Evolutionary conservation across 1,139 yeast genomes (phyloP), one percentile per base, ranked within the genome.

Genomic region (Lodderomyces oxycetoniae): DNA sequence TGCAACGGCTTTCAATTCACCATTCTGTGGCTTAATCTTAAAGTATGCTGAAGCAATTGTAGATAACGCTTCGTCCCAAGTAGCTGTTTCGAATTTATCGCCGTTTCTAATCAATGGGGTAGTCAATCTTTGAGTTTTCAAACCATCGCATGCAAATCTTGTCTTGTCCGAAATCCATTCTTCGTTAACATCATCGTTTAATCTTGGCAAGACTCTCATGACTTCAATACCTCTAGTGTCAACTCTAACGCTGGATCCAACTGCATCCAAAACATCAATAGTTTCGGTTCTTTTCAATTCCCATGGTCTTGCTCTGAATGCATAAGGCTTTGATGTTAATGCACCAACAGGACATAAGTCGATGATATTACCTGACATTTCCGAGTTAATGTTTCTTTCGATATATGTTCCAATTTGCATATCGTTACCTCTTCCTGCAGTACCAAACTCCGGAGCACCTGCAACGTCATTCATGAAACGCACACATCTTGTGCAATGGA

Each of bases 281-380:
- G 91, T 74, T 61, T 86, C 95, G 34, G 94, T 84, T 70, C 86
- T 79, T 69, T 85, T 86, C 57, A 86, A 74, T 63, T 86, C 95
- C 95, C 95, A 86, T 28, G 95, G 95, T 61, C 95, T 78, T 13
- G 95, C 94, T 57, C 77, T 80, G 71, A 86, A 86, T 16, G 95
- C 89, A 53, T 86, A 85, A 28, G 95, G 95, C 61, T 86, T 86
- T 21, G 88, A 79, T 31, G 95, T 85, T 52, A 86, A 76, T 3
- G 95, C 95, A 51, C 95, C 95, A 43, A 86, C 95, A 24, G 95
- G 95, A 66, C 95, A 86, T 50, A 86, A 71, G 57, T 86, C 95
- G 48, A 86, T 77, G 48, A 86, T 81, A 64, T 86, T 86, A 55
- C 95, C 95, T 30, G 91, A 80, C 69, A 86, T 65, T 64, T 86